A percentile compares a stretch with the other conserved stretches of the same genome.
Evolutionary conservation across 352 stramenopile genomes (phyloP).

Genomic region (Chrysophaeum taylorii): DNA sequence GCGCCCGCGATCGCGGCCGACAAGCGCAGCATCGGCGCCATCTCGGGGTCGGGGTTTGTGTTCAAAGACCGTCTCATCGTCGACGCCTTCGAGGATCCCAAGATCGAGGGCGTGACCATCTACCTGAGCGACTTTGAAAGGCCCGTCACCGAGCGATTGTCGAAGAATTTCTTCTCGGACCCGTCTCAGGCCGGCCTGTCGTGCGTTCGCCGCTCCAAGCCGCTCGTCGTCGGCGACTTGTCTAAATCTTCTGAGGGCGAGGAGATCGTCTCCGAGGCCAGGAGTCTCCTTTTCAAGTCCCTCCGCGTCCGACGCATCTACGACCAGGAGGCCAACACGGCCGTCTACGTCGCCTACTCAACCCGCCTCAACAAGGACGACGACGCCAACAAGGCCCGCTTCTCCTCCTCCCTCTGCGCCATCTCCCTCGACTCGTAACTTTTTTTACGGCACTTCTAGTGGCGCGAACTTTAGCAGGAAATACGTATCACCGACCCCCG

Average conservation of each 20-base stretch:
- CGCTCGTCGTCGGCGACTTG: slow-evolving; percentile 13
- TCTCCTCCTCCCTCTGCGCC: slow-evolving; percentile 59
- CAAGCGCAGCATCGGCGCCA: background rate
- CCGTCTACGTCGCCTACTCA: slow-evolving; percentile 65
- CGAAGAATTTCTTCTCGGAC: slow-evolving; percentile 54
- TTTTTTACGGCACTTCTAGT: no score
- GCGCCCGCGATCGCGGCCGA: background rate
- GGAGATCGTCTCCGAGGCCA: slow-evolving; percentile 61
- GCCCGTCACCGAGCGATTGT: slow-evolving; percentile 55
- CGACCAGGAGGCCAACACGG: slow-evolving; percentile 50
- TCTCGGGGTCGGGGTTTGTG: slow-evolving; percentile 18
- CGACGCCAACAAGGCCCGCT: slow-evolving; percentile 64
- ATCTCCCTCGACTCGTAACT: slow-evolving; percentile 41
- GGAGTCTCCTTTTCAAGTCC: slow-evolving; percentile 59
- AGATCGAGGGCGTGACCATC: slow-evolving; percentile 59
- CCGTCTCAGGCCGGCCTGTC: slow-evolving; percentile 51
- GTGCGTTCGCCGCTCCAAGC: slow-evolving; percentile 18
- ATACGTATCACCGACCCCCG: no score
- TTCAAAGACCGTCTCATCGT: slow-evolving; percentile 33
- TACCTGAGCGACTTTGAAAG: slow-evolving; percentile 66
- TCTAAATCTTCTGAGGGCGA: no score
- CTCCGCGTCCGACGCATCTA: slow-evolving; percentile 32
- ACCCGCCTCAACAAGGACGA: slow-evolving; percentile 57
- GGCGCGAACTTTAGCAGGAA: no score
- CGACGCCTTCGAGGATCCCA: slow-evolving; percentile 54